phyloP scores from a whole-genome alignment of 345 rosid species.

The Reutealis trisperma region DNA sequence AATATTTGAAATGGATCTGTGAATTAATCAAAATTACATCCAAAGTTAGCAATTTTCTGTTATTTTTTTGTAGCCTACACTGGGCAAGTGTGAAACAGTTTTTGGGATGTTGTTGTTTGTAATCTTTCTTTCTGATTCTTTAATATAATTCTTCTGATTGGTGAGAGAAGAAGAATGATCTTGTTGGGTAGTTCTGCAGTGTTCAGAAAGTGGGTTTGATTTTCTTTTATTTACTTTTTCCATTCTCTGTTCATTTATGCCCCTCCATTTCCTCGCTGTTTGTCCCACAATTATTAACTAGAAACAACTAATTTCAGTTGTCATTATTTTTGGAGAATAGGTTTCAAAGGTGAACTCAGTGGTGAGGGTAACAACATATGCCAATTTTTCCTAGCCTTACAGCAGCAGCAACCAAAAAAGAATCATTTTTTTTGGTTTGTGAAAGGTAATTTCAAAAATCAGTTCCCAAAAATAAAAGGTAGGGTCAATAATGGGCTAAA shows the following conservation, averaged over 20 bases:
- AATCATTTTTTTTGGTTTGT: neutral
- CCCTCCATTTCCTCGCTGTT: neutral
- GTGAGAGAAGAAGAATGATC: conserved; percentile 16
- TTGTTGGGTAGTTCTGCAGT: neutral
- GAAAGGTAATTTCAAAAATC: no score
- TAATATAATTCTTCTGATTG: conserved; percentile 29
- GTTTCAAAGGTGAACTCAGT: no score
- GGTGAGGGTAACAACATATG: no score
- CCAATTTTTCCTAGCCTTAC: no score
- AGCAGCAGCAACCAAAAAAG: neutral
- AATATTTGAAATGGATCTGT: neutral
- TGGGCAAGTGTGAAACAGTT: conserved; percentile 16
- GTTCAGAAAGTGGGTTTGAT: neutral
- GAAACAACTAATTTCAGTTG: no score
- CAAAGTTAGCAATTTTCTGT: conserved; percentile 15
- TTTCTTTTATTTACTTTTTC: neutral
- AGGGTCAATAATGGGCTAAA: neutral
- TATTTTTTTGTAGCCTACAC: conserved; percentile 6
- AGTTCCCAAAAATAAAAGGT: neutral
- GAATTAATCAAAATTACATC: neutral
- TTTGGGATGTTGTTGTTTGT: conserved; percentile 34
- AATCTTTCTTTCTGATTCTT: conserved; percentile 35
- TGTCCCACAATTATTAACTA: neutral
- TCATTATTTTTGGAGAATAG: no score
- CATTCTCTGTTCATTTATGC: neutral